These are phyloP conservation scores for Crithidia mellificae DNA, from an alignment of 208 protist species.

Conservation along the genomic window DNA sequence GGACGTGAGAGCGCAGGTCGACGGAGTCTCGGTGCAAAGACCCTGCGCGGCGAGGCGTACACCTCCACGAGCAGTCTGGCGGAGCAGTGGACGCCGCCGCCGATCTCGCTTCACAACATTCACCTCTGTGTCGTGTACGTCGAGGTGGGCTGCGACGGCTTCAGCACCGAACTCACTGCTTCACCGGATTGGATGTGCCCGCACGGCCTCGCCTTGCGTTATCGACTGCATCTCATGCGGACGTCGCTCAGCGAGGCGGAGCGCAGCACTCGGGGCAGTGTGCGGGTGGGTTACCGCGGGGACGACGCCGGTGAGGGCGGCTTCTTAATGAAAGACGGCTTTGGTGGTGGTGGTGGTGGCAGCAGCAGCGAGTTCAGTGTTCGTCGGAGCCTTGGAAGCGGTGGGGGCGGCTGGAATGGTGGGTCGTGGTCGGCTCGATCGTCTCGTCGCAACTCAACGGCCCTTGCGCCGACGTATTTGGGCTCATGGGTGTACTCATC, in stretches of 20 bases:
- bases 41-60: background rate
- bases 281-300: background rate
- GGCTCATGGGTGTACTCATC: conserved; percentile 22
- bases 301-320: background rate
- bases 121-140: conserved; percentile 24
- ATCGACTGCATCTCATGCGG: conserved; percentile 10
- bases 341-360: background rate
- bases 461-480: conserved; percentile 3
- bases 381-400: background rate
- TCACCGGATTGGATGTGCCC: no score
- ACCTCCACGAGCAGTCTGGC: background rate
- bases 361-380: background rate
- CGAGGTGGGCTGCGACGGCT: conserved; percentile 9
- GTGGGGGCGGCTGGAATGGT: background rate
- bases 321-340: background rate
- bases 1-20: background rate
- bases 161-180: no score
- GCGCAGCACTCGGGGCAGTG: background rate
- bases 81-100: background rate
- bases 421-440: background rate
- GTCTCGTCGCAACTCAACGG: conserved; percentile 3
- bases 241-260: background rate
- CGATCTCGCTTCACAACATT: conserved; percentile 25
- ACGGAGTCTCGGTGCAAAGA: background rate
- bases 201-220: background rate